Evolutionary conservation across 2,329 filamentous ascomycete genomes (phyloP).

Genomic region (Alternaria rosae): DNA sequence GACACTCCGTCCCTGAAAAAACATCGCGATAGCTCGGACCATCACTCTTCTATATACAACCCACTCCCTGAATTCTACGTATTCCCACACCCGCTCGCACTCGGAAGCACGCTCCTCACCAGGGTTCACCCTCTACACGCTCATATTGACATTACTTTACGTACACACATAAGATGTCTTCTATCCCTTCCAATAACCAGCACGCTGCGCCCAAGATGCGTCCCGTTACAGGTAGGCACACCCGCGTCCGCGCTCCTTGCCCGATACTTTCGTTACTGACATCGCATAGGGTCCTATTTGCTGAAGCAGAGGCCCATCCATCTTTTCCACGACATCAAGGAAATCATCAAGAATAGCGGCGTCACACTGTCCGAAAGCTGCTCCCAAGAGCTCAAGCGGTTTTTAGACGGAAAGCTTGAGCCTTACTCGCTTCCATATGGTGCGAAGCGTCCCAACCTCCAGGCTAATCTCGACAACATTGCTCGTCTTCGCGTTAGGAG

Average conservation of each 20-base stretch:
- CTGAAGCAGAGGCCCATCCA: neutral
- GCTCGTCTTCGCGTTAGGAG: neutral
- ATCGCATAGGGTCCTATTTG: neutral
- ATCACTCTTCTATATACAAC: neutral
- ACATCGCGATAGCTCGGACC: neutral
- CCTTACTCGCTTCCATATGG: neutral
- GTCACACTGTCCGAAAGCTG: neutral
- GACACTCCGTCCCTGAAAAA: neutral
- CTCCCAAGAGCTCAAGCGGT: neutral
- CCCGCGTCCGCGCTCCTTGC: neutral
- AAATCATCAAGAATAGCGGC: neutral
- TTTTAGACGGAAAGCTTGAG: neutral
- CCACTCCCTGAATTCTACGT: neutral
- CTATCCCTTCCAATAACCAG: neutral
- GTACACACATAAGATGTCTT: neutral
- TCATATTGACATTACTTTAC: neutral
- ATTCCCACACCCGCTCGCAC: neutral
- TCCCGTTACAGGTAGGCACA: neutral
- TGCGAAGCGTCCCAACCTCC: neutral
- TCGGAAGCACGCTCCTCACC: neutral
- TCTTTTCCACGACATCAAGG: neutral
- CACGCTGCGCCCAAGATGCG: neutral
- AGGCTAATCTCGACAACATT: neutral
- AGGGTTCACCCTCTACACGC: accelerated
- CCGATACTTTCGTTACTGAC: neutral